Percentiles rank a stretch among this genome's conserved stretches.
These are phyloP conservation scores for Coemansia sp. DNA, from an alignment of 192 early-diverging fungal genomes.

Conservation along the genomic window DNA sequence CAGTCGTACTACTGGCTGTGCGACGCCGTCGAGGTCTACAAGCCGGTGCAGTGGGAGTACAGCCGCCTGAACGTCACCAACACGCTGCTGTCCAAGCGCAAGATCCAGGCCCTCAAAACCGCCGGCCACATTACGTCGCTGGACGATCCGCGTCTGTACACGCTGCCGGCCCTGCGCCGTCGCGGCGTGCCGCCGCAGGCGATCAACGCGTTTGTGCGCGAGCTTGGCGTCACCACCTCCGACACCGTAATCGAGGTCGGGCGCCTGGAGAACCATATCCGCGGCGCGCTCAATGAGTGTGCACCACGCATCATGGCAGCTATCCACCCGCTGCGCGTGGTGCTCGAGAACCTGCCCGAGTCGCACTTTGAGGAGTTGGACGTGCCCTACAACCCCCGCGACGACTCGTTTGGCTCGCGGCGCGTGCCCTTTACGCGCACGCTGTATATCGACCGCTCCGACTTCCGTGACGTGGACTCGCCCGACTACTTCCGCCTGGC, in stretches of 20 bases:
- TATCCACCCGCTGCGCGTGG: conserved; percentile 82
- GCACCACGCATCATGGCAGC: conserved; percentile 93
- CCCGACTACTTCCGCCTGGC: conserved; percentile 95
- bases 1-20: conserved; percentile 99
- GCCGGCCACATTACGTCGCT: conserved; percentile 74
- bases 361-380: conserved; percentile 73
- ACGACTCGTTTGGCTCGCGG: conserved; percentile 80
- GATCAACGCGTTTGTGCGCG: conserved; percentile 96
- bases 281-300: conserved; percentile 87
- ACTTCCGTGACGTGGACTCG: conserved; percentile 92
- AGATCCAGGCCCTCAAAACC: conserved; percentile 86
- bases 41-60: conserved; percentile 99
- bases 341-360: conserved; percentile 85
- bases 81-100: conserved; percentile 97
- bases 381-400: conserved; percentile 86
- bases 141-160: conserved; percentile 98
- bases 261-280: conserved; percentile 91
- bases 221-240: conserved; percentile 79
- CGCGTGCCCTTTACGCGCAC: conserved; percentile 84
- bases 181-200: conserved; percentile 97
- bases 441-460: conserved; percentile 92
- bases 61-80: conserved; percentile 90
- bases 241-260: conserved; percentile 77
- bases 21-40: conserved; percentile 97
- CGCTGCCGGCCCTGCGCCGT: conserved; percentile 90